These are phyloP conservation scores for Colletotrichum falcatum DNA, from an alignment of 2,329 filamentous ascomycete genomes.

Conservation along the genomic window DNA sequence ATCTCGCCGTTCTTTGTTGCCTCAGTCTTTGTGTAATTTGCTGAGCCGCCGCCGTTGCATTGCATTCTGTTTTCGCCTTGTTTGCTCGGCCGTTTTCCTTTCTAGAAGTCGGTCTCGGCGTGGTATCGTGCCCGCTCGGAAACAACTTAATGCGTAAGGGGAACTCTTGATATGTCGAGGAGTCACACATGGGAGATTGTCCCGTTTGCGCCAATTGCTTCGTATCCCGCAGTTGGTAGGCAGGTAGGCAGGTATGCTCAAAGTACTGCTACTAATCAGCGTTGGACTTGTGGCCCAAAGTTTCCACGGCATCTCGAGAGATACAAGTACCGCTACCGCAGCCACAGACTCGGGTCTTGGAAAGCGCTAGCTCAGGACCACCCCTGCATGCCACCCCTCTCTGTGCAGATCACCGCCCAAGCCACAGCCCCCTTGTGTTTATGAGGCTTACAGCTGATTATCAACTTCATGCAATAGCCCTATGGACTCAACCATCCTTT, in stretches of 20 bases:
- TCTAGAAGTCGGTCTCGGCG: background rate
- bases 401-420: constrained; percentile 37
- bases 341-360: constrained; percentile 24
- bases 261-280: background rate
- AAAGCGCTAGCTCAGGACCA: constrained; percentile 16
- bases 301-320: background rate
- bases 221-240: background rate
- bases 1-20: constrained; percentile 22
- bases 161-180: constrained; percentile 1
- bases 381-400: constrained; percentile 31
- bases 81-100: constrained; percentile 19
- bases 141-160: background rate
- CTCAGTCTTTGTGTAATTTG: constrained; percentile 21
- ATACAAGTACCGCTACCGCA: constrained; percentile 15
- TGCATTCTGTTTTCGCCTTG: constrained; percentile 8
- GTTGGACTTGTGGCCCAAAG: too few species aligned
- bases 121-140: constrained; percentile 4
- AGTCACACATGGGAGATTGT: constrained; percentile 4
- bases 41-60: constrained; percentile 13
- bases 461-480: constrained; percentile 31
- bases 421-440: constrained; percentile 32
- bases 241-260: background rate
- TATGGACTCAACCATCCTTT: constrained; percentile 20
- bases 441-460: constrained; percentile 25
- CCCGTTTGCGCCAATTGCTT: background rate